Evolutionary conservation across 1,139 yeast species (phyloP), one percentile per base, ranked within the genome.

Genomic region (Suhomyces guaymorum): DNA sequence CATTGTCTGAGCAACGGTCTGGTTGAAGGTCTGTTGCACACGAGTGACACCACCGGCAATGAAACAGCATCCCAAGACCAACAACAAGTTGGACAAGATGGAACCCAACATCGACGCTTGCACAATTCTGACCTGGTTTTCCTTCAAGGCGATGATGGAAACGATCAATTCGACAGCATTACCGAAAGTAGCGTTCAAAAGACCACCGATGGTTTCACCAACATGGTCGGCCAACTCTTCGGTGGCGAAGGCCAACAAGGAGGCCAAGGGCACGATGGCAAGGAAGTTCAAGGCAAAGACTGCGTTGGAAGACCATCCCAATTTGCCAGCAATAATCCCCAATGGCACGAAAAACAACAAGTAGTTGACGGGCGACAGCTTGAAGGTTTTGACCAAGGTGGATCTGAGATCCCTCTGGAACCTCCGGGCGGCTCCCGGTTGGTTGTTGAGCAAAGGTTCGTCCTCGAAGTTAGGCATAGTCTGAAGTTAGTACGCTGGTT

Each of bases 71-170:
- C 98, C 98, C 42, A 92, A 72, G 5, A 92, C 98, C 42, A 94
- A 73, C 43, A 92, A 68, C 51, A 89, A 66, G 61, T 92, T 92
- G 33, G 96, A 86, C 39, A 92, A 71, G 44, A 92, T 85, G 37
- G 95, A 85, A 21, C 98, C 98, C 42, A 92, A 73, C 97, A 92
- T 92, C 21, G 95, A 84, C 2, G 97, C 96, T 62, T 92, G 96
- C 26, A 94, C 98, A 52, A 92, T 90, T 47, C 96, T 75, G 35
- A 92, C 80, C 62, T 92, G 96, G 48, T 89, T 88, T 28, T 85
- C 83, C 48, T 66, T 71, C 52, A 94, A 71, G 1, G 98, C 98
- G 50, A 92, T 88, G 20, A 92, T 70, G 1, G 96, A 88, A 30
- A 92, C 97, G 59, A 92, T 92, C 47, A 94, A 78, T 63, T 92